phyloP scores from a whole-genome alignment of 371 early-diverging fungal species.

The Mucor ambiguus region DNA sequence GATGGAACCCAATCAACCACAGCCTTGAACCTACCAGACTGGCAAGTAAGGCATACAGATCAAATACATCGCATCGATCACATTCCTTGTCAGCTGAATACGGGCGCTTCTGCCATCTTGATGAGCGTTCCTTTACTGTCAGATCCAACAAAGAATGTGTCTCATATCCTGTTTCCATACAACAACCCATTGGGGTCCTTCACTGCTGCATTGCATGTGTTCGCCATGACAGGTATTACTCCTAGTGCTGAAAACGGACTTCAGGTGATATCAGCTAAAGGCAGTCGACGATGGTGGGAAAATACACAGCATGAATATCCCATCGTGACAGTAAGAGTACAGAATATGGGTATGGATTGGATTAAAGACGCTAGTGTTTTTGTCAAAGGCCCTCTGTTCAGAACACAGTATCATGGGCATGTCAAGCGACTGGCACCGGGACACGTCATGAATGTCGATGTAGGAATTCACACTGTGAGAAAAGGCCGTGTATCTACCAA shows the following conservation, averaged over 20 bases:
- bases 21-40: slow-evolving; percentile 33
- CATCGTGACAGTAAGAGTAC: slow-evolving; percentile 17
- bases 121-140: slow-evolving; percentile 25
- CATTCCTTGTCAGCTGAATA: slow-evolving; percentile 11
- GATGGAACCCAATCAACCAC: slow-evolving; percentile 27
- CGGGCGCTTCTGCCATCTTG: slow-evolving; percentile 11
- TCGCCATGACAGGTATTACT: slow-evolving; percentile 15
- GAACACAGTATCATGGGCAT: slow-evolving; percentile 13
- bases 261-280: slow-evolving; percentile 7
- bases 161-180: slow-evolving; percentile 21
- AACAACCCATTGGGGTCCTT: slow-evolving; percentile 6
- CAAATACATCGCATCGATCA: slow-evolving; percentile 16
- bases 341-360: slow-evolving; percentile 23
- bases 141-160: slow-evolving; percentile 23
- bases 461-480: slow-evolving; percentile 4
- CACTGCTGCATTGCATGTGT: slow-evolving; percentile 9
- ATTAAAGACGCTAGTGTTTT: slow-evolving; percentile 8
- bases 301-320: slow-evolving; percentile 1
- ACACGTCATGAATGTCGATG: slow-evolving; percentile 12
- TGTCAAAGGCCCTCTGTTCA: slow-evolving; percentile 12
- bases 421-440: slow-evolving; percentile 20
- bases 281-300: slow-evolving; percentile 10
- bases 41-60: slow-evolving; percentile 24
- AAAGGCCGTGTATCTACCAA: neutral
- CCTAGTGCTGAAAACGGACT: neutral